A percentile compares a stretch with the other conserved stretches of the same genome.
These are phyloP conservation scores for Pseudogymnoascus verrucosus DNA, from an alignment of 2,329 filamentous ascomycete species.

Conservation along the genomic window DNA sequence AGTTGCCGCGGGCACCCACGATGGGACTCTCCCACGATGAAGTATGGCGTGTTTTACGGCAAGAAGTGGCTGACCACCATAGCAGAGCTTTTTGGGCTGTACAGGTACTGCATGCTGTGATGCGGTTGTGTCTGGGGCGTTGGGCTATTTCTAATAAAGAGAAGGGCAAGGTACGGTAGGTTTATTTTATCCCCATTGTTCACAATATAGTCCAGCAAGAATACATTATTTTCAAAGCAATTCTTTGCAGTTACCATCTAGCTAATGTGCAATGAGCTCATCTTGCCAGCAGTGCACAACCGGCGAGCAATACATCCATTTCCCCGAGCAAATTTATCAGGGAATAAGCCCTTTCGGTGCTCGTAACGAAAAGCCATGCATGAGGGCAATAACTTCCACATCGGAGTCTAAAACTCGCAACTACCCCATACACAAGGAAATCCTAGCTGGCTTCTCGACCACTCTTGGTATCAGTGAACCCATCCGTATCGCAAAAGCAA, in stretches of 20 bases:
- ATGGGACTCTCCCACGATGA: too few relatives aligned
- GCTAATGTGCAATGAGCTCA: neutral
- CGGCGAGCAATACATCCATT: neutral
- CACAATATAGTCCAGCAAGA: neutral
- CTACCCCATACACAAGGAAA: neutral
- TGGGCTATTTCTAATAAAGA: neutral
- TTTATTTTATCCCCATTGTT: neutral
- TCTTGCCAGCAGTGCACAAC: neutral
- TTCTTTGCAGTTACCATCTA: neutral
- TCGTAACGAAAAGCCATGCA: neutral
- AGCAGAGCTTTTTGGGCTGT: neutral
- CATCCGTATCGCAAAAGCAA: neutral
- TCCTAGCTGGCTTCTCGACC: neutral
- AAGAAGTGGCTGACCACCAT: neutral
- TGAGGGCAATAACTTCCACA: neutral
- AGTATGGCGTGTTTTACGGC: neutral
- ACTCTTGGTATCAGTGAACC: neutral
- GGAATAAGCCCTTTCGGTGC: neutral
- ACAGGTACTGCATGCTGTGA: neutral
- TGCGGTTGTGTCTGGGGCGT: neutral
- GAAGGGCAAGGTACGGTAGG: neutral
- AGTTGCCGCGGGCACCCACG: too few relatives aligned
- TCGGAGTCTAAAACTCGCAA: neutral
- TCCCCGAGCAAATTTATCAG: neutral
- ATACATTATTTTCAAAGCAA: neutral